Evolutionary conservation across 2,329 filamentous ascomycete species (phyloP), one percentile per base, ranked within the genome.

Genomic region (Graphilbum fragrans): DNA sequence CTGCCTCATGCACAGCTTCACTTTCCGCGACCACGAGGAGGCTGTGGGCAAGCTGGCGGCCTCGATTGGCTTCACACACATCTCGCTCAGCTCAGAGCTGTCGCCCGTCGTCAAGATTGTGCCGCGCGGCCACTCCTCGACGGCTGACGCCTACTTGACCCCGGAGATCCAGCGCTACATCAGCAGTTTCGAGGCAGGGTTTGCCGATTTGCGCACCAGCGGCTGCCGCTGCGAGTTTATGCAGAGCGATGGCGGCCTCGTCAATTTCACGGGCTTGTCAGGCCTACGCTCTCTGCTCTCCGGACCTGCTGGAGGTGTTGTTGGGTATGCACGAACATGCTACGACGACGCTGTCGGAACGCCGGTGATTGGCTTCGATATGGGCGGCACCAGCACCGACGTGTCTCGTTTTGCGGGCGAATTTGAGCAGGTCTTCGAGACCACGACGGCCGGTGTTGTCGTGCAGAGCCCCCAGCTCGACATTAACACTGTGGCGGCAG

Each of bases 371-470:
- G 88, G 88, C 0, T 95, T 95, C 53, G 88, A 95, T 51, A 95
- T 95, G 88, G 86, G 86, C 31, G 88, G 88, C 11, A 95, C 88
- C 0, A 87, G 81, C 43, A 95, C 88, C 1, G 88, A 95, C 58
- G 86, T 94, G 11, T 93, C 85, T 27, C 71, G 88, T 38, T 95
- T 90, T 52, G 85, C 83, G 6, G 77, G 82, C 41, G 88, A 84
- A 41, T 90, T 94, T 53, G 88, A 94, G 52, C 88, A 95, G 53
- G 86, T 94, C 1, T 94, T 94, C 50, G 88, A 94, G 60, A 94
- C 87, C 0, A 94, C 86, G n/a, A 49, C 46, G 1, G 88, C 88
- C 0, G 88, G 88, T n/a, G 85, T 94, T 1, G 90, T 87, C 1
- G 92, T 94, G 21, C 87, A 94, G 53, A 88, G 84, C 1, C 88